phyloP scores from a whole-genome alignment of 345 rosid genomes.

The Citrus australasica region DNA sequence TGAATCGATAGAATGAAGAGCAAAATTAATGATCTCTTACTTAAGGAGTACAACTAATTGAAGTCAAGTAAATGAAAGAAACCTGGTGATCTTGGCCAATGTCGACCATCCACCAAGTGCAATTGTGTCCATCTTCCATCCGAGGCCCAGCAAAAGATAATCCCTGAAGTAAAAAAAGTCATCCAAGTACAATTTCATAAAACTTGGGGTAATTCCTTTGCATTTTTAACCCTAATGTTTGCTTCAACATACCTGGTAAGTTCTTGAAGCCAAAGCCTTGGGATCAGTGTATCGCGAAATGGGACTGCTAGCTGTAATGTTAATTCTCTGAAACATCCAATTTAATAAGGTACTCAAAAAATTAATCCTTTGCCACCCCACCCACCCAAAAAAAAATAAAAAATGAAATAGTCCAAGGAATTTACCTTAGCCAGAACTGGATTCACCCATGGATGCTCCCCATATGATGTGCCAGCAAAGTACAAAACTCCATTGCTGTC shows the following conservation, averaged over 20 bases:
- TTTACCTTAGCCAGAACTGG: constrained; percentile 86
- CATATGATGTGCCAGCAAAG: constrained; percentile 85
- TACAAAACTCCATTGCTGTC: constrained; percentile 93
- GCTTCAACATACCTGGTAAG: constrained; percentile 59
- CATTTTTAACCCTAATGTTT: background rate
- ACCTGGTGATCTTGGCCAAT: constrained; percentile 95
- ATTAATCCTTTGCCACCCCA: background rate
- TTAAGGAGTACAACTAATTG: background rate
- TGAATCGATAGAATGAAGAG: background rate
- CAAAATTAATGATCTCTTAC: background rate
- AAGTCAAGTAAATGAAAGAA: background rate
- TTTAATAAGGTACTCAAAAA: background rate
- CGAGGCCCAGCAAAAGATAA: constrained; percentile 86
- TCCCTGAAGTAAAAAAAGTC: constrained; percentile 42
- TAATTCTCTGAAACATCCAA: constrained; percentile 54
- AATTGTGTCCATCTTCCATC: constrained; percentile 57
- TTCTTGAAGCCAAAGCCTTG: constrained; percentile 76
- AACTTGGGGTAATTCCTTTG: background rate
- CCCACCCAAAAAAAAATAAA: background rate
- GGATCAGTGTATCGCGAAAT: constrained; percentile 84
- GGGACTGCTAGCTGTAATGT: constrained; percentile 78
- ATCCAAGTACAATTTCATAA: background rate
- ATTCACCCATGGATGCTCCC: constrained; percentile 96
- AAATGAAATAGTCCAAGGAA: background rate
- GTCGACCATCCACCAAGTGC: constrained; percentile 95